Evolutionary conservation across 495 filamentous ascomycete genomes (phyloP), one percentile per base, ranked within the genome.

Genomic region (Parathielavia hyrcaniae): DNA sequence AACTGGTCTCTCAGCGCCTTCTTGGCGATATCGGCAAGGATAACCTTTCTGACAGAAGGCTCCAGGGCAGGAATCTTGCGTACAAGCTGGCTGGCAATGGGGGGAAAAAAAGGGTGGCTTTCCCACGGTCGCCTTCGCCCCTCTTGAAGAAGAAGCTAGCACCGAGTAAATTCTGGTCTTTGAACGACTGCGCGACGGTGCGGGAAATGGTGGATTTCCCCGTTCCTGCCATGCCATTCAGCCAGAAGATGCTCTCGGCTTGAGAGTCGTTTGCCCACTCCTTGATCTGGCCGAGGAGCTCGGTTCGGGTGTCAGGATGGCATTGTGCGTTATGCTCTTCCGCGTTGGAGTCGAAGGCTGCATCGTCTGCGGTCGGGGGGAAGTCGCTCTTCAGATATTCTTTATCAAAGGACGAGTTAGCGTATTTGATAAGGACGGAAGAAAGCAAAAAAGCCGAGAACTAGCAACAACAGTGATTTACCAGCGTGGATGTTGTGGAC

Each of bases 81-180:
- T 8, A 70, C 61, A 8, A 83, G 62, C 55, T 83, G 75, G 45
- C 41, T 38, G 19, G 71, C 69, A 17, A 83, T 67, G 7, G 75
- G 79, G 8, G 78, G 62, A 46, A 83, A 72, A 82, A 64, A 22
- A 64, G 69, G 8, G 38, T 64, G 7, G 74, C 74, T 30, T 64
- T 71, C 7, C 68, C 71, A 47, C 70, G 66, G 51, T 81, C 75
- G 1, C 68, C 67, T 22, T 75, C 73, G 17, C 75, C 73, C 58
- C 70, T 72, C 41, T 76, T 77, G 64, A 83, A 83, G 68, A 83
- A 80, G 64, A 81, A 81, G 61, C 71, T 78, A 0, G 64, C 70
- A 34, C 66, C 66, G 19, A 71, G 71, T 16, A 60, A 20, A 30
- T 51, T n/a, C 9, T 51, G 35, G 1, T 51, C 26, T 0, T 48